Percentiles rank a stretch among this genome's conserved stretches.
These are phyloP conservation scores for Salix brachista DNA, from an alignment of 345 rosid species.

Conservation along the genomic window DNA sequence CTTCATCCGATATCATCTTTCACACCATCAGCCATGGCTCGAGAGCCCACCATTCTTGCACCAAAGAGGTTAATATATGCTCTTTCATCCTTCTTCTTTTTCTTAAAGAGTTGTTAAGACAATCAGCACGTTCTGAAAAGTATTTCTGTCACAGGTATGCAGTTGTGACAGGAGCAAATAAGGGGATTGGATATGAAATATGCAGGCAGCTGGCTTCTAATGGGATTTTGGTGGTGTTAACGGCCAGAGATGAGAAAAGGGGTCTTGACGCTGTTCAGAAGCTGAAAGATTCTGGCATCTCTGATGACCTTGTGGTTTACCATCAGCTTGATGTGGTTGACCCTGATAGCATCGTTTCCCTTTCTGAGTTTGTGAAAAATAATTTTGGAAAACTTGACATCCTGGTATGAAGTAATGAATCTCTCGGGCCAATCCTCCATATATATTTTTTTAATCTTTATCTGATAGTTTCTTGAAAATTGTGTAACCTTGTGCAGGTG, in stretches of 20 bases:
- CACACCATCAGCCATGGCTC: constrained; percentile 9
- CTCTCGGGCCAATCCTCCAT: neutral
- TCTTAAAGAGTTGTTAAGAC: neutral
- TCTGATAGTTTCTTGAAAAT: neutral
- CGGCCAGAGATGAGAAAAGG: constrained; percentile 11
- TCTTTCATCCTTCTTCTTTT: neutral
- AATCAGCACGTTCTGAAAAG: neutral
- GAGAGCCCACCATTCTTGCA: constrained; percentile 3
- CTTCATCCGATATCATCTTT: neutral
- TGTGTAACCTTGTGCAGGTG: constrained; percentile 29
- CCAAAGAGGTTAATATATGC: constrained; percentile 8
- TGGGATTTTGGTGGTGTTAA: constrained; percentile 10
- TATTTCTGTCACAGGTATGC: constrained; percentile 22
- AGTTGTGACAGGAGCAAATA: constrained; percentile 36
- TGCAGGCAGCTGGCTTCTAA: constrained; percentile 11
- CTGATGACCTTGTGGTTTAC: constrained; percentile 6
- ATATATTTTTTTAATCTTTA: neutral
- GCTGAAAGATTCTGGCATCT: constrained; percentile 9
- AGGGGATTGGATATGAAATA: constrained; percentile 40
- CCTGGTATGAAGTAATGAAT: neutral
- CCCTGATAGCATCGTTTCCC: neutral
- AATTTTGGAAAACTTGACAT: constrained; percentile 20
- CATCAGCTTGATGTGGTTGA: constrained; percentile 15
- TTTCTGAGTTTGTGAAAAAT: constrained; percentile 3
- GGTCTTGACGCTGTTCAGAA: constrained; percentile 20